These are phyloP conservation scores for Populus hybrid DNA, from an alignment of 441 rosid genomes.

Conservation along the genomic window DNA sequence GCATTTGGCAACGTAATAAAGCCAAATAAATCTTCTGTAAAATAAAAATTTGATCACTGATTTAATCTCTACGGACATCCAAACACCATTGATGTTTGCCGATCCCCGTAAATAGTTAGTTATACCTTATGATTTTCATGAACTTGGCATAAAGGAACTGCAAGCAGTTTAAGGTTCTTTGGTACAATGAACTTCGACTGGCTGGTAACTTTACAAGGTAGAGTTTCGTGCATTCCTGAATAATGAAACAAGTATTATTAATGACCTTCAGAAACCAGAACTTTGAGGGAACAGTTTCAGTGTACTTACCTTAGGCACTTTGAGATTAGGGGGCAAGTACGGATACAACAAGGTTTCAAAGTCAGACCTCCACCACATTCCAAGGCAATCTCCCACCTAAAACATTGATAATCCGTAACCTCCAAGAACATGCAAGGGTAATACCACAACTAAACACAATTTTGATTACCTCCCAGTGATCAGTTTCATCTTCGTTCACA, in stretches of 20 bases:
- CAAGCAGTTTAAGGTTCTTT: conserved; percentile 68
- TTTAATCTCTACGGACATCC: neutral
- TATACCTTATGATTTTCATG: conserved; percentile 68
- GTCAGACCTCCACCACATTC: conserved; percentile 88
- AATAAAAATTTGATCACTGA: too few species aligned
- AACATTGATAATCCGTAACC: conserved; percentile 4
- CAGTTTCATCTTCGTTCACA: conserved; percentile 35
- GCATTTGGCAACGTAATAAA: neutral
- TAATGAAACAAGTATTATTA: conserved; percentile 5
- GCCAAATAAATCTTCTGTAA: neutral
- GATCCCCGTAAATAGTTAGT: neutral
- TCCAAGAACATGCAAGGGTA: neutral
- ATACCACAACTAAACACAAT: neutral
- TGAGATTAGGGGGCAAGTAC: conserved; percentile 53
- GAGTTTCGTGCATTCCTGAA: conserved; percentile 74
- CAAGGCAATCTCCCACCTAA: conserved; percentile 77
- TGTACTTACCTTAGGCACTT: conserved; percentile 60
- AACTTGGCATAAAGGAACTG: conserved; percentile 74
- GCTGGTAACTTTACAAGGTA: conserved; percentile 61
- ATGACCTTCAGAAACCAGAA: neutral
- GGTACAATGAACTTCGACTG: conserved; percentile 65
- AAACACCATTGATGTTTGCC: neutral
- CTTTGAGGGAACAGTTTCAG: conserved; percentile 4
- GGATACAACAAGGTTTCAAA: conserved; percentile 64
- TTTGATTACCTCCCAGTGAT: conserved; percentile 40